Percentiles rank a stretch among this genome's conserved stretches.
These are phyloP conservation scores for Berkeleyomyces rouxiae DNA, from an alignment of 2,329 filamentous ascomycete species.

Conservation along the genomic window DNA sequence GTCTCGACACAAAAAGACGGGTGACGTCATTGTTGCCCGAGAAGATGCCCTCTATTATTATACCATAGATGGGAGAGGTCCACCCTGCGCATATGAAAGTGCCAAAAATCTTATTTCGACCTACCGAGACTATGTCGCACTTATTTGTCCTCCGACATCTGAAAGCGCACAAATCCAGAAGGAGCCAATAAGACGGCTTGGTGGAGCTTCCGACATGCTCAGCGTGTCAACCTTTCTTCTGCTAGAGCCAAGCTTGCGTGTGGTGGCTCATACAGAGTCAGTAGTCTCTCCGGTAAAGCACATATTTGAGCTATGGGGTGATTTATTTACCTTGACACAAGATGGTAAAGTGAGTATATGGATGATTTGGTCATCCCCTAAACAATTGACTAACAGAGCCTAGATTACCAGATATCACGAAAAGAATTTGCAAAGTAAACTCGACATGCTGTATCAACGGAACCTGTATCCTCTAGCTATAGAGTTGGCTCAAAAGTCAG, in stretches of 20 bases:
- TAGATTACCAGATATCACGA: conserved; percentile 79
- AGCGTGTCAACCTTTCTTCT: conserved; percentile 78
- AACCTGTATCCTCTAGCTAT: conserved; percentile 87
- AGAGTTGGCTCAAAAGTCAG: conserved; percentile 77
- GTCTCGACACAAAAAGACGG: conserved; percentile 63
- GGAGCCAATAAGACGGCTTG: conserved; percentile 41
- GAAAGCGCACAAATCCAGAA: conserved; percentile 6
- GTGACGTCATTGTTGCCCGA: conserved; percentile 77
- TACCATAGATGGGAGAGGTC: conserved; percentile 64
- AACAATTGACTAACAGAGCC: background rate
- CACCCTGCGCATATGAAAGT: conserved; percentile 81
- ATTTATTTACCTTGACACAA: conserved; percentile 75
- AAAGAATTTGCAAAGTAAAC: conserved; percentile 72
- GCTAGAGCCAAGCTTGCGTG: conserved; percentile 78
- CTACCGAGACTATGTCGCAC: conserved; percentile 70
- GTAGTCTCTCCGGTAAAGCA: conserved; percentile 64
- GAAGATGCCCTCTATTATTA: conserved; percentile 96
- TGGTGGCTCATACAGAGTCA: conserved; percentile 78
- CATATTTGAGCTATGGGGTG: conserved; percentile 77
- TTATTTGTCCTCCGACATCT: conserved; percentile 57
- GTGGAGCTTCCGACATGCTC: conserved; percentile 60
- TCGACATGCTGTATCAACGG: conserved; percentile 85
- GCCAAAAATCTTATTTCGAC: conserved; percentile 68
- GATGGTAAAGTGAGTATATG: conserved; percentile 61
- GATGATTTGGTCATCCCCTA: background rate